Base-by-base conservation (phyloP, 352 stramenopile species). In the Pythium aquatile region DNA sequence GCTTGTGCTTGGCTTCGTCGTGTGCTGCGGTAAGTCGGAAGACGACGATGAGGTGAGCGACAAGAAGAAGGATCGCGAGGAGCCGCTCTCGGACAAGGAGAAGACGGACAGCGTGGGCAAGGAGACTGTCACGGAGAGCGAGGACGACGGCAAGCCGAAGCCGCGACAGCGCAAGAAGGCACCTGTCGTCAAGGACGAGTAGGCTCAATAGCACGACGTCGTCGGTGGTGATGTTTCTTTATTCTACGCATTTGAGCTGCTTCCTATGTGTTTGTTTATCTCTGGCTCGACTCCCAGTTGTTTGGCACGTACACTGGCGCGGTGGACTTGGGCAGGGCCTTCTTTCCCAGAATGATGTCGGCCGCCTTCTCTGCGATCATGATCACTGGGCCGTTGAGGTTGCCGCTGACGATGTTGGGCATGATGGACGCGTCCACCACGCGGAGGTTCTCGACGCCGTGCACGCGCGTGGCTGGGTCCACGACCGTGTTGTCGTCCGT, bases 361-460 rank as follows among this genome's bases (percentile, higher is more conserved):
- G 94, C 92, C 17, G 88, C 91, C 70, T 97, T 97, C 68, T 98
- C 94, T 11, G 88, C 94, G 37, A 98, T 76, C 78, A 98, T 97
- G 69, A 98, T 96, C 32, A 93, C 90, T n/a, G 93, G 96, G 1
- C 73, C 90, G 72, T 98, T 98, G 17, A 97, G 79, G 69, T 98
- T 98, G 48, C 95, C 95, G 56, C 91, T 98, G 55, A 97, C 78
- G 55, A 98, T 97, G 69, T 91, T 95, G 42, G 94, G 94, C 81
- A 98, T 98, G 64, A 98, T 91, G 44, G 88, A 97, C 32, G 94
- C 92, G 67, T 98, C 95, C 2, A 94, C 90, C 11, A 98, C 74
- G 33, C 90, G 85, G 37, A 98, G 75, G 55, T 87, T 85, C 28
- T 97, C 78, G 17, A 98, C 49, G 17, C 91, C 93, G 53, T 94